phyloP scores from a whole-genome alignment of 1,284 basidiomycete genomes.

The Xanthoconium separans region DNA sequence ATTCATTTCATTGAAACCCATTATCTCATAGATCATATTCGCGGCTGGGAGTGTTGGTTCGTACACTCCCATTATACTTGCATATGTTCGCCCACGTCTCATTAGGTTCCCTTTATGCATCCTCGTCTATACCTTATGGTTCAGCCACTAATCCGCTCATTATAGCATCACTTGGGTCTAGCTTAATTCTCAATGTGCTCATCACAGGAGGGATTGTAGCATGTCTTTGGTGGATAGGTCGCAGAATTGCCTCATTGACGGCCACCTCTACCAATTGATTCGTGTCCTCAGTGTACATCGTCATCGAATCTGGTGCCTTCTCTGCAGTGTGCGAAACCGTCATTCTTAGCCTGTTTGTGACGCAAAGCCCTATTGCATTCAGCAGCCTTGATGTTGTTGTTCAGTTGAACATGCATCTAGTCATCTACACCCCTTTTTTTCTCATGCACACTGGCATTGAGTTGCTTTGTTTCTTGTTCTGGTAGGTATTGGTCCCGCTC shows the following conservation, averaged over 20 bases:
- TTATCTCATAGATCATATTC: background rate
- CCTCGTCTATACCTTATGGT: background rate
- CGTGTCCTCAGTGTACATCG: background rate
- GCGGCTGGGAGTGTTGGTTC: background rate
- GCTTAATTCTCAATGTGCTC: background rate
- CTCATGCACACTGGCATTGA: too few species aligned
- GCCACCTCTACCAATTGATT: background rate
- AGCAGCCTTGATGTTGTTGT: too few species aligned
- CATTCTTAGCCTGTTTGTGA: background rate
- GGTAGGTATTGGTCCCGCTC: background rate
- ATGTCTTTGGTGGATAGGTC: background rate
- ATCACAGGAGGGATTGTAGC: background rate
- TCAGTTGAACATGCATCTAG: background rate
- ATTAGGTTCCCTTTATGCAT: background rate
- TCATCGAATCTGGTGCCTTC: slow-evolving; percentile 7
- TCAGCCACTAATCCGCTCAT: background rate
- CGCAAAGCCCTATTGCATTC: background rate
- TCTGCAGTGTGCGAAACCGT: background rate
- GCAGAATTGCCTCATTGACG: background rate
- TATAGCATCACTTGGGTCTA: background rate
- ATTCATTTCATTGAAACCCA: background rate
- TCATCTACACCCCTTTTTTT: background rate
- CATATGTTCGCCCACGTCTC: background rate
- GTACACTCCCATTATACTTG: background rate
- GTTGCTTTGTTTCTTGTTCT: background rate